Evolutionary conservation across 2,329 filamentous ascomycete species (phyloP).

Genomic region (Aspergillus pseudonomiae): DNA sequence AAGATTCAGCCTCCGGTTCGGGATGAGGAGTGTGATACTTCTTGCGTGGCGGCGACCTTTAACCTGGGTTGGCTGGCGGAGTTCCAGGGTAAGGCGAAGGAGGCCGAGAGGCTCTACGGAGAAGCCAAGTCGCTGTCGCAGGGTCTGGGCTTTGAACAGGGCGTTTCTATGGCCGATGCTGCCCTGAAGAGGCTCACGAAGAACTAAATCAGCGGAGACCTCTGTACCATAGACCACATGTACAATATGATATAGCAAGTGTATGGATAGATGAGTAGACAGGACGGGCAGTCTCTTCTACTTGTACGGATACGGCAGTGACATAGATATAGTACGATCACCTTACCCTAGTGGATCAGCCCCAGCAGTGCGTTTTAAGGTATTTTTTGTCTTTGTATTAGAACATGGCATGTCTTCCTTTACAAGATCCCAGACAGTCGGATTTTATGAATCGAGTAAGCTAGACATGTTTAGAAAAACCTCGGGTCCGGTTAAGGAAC

Average conservation of each 20-base stretch:
- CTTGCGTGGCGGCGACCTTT: constrained; percentile 80
- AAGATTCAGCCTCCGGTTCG: constrained; percentile 68
- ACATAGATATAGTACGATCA: not conserved
- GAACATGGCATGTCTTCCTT: constrained; percentile 41
- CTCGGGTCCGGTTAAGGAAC: constrained; percentile 21
- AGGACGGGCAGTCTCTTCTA: not conserved
- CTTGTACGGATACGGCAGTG: not conserved
- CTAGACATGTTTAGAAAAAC: constrained; percentile 39
- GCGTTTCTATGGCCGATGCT: constrained; percentile 32
- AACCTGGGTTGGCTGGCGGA: constrained; percentile 84
- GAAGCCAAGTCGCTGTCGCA: constrained; percentile 66
- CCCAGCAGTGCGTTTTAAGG: constrained; percentile 24
- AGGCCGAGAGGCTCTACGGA: constrained; percentile 69
- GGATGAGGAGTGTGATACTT: constrained; percentile 78
- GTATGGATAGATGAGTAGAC: not conserved
- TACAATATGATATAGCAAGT: constrained; percentile 4
- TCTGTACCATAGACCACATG: not conserved
- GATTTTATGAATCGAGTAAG: constrained; percentile 39
- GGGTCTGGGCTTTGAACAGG: constrained; percentile 45
- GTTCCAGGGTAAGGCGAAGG: constrained; percentile 66
- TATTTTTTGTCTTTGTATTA: constrained; percentile 38
- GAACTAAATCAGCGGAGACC: constrained; percentile 15
- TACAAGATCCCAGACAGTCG: constrained; percentile 38
- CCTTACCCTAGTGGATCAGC: not conserved
- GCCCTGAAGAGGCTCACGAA: constrained; percentile 36